Evolutionary conservation across 805 yeast genomes (phyloP), one percentile per base, ranked within the genome.

Genomic region (Pichia thaimueangensis): DNA sequence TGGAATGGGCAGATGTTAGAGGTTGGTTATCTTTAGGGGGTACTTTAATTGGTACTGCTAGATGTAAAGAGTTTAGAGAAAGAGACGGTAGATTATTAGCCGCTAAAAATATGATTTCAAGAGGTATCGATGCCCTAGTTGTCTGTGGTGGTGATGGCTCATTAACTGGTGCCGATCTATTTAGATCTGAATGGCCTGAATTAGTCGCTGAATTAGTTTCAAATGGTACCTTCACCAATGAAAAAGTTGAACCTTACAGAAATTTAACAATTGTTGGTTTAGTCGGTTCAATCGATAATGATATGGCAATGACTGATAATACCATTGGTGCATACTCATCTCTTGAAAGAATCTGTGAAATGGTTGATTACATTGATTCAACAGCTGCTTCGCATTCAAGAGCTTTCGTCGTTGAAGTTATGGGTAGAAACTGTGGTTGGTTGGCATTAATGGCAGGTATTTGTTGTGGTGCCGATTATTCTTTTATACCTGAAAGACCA

Each of bases 401-500:
- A 58, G 98, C 98, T 7, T 93, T 93, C 62, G 96, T 93, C 34
- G 85, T 93, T 46, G 98, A 93, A 63, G 98, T 93, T 31, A 93
- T 93, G 98, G 98, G 98, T 48, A 80, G 98, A 60, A 97, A 93
- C 64, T 93, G 98, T 72, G 98, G 98, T 49, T 93, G 98, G 98
- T 75, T 93, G 55, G 97, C 94, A 2, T 70, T 93, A 53, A 89
- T 88, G 93, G 94, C 98, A 4, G 98, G 97, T 58, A 82, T 91
- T 48, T 88, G 97, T 34, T 86, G 97, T 23, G 85, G 93, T 56
- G 97, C 98, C 3, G 98, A 93, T 67, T 88, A 79, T 62, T 83
- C 88, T 45, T 82, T 93, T 56, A 84, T 93, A 51, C 98, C 98
- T 27, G 98, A 93, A 68, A 80, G 82, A 64, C 97, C 98, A 5